Evolutionary conservation across 805 yeast genomes (phyloP).

Genomic region (Saccharomycopsis fibuligera): DNA sequence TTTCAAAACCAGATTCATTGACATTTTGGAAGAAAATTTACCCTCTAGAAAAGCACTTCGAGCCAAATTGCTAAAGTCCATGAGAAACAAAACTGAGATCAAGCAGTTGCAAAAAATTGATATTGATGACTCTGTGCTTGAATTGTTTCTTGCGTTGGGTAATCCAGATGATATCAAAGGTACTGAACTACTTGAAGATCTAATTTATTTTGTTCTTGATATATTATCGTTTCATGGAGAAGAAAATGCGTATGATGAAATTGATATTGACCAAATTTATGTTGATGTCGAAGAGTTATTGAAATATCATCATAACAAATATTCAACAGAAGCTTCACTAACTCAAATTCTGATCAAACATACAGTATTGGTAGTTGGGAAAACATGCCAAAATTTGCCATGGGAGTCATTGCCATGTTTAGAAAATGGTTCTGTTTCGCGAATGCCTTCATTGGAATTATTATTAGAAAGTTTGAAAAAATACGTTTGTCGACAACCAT

Average conservation of each 20-base stretch:
- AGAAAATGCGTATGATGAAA: slow-evolving; percentile 56
- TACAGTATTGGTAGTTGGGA: slow-evolving; percentile 63
- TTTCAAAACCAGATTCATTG: slow-evolving; percentile 35
- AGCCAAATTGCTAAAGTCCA: background rate
- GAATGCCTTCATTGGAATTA: slow-evolving; percentile 63
- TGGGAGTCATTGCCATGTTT: slow-evolving; percentile 80
- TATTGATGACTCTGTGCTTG: slow-evolving; percentile 41
- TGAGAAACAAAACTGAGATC: slow-evolving; percentile 14
- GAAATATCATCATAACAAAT: slow-evolving; percentile 26
- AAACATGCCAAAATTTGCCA: slow-evolving; percentile 63
- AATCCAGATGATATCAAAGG: slow-evolving; percentile 27
- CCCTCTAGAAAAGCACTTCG: slow-evolving; percentile 38
- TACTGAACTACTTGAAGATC: slow-evolving; percentile 49
- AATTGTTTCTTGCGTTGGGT: slow-evolving; percentile 46
- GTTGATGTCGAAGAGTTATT: slow-evolving; percentile 46
- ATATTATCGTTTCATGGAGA: slow-evolving; percentile 57
- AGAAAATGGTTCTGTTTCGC: slow-evolving; percentile 48
- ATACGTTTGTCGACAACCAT: slow-evolving; percentile 9
- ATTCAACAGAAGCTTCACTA: background rate
- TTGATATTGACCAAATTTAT: slow-evolving; percentile 51
- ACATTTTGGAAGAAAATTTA: slow-evolving; percentile 37
- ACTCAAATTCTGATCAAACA: slow-evolving; percentile 36
- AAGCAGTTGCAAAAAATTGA: slow-evolving; percentile 22
- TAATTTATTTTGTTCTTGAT: slow-evolving; percentile 58
- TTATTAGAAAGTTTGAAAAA: slow-evolving; percentile 34